phyloP scores from a whole-genome alignment of 768 basidiomycete species.

The Phanerodontia chrysosporium region DNA sequence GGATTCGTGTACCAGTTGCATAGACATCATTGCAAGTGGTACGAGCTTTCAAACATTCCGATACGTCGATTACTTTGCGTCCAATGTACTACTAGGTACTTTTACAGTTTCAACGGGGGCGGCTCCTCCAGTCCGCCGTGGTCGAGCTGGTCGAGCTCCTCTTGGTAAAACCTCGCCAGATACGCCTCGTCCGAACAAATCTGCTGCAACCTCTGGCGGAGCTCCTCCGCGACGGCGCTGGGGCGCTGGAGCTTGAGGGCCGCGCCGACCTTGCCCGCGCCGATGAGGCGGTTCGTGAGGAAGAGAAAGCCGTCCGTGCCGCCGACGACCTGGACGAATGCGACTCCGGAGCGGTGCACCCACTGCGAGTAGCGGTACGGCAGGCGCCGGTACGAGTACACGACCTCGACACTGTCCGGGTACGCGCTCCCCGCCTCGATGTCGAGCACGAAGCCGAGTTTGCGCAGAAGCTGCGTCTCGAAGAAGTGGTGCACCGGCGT shows the following conservation, averaged over 20 bases:
- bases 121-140: slow-evolving; percentile 44
- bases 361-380: slow-evolving; percentile 85
- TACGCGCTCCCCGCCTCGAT: slow-evolving; percentile 77
- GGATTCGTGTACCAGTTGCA: too few species aligned
- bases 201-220: slow-evolving; percentile 53
- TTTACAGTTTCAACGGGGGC: slow-evolving; percentile 44
- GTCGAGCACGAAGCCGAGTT: slow-evolving; percentile 80
- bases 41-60: too few species aligned
- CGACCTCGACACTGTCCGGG: slow-evolving; percentile 75
- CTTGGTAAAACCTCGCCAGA: slow-evolving; percentile 69
- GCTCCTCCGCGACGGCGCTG: slow-evolving; percentile 54
- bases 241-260: slow-evolving; percentile 50
- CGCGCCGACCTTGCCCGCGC: slow-evolving; percentile 58
- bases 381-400: slow-evolving; percentile 84
- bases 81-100: neutral
- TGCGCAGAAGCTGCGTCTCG: slow-evolving; percentile 71
- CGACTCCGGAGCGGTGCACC: slow-evolving; percentile 85
- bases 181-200: slow-evolving; percentile 59
- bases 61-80: too few species aligned
- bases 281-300: slow-evolving; percentile 84
- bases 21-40: too few species aligned
- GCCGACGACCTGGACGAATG: slow-evolving; percentile 85
- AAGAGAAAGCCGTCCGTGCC: slow-evolving; percentile 80
- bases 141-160: slow-evolving; percentile 52
- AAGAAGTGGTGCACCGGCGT: slow-evolving; percentile 69